A percentile compares a stretch with the other conserved stretches of the same genome.
Evolutionary conservation across 78 protist species (phyloP).

Genomic region (Dictyostelium firmibasis): DNA sequence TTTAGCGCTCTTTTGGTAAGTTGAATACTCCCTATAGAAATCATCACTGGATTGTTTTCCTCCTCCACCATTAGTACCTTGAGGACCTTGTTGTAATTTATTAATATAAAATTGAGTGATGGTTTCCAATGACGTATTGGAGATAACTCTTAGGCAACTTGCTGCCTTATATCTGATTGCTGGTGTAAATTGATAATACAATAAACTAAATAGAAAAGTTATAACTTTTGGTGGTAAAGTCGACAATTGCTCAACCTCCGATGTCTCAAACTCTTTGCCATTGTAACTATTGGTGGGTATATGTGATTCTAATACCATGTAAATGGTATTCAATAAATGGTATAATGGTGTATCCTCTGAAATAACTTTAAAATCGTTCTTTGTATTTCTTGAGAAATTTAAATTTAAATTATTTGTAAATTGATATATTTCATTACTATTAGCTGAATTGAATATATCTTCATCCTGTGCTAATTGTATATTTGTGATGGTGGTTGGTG

Average conservation of each 20-base stretch:
- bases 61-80: background rate
- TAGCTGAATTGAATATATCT: background rate
- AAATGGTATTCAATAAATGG: slow-evolving; percentile 25
- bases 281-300: background rate
- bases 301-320: slow-evolving; percentile 39
- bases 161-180: slow-evolving; percentile 44
- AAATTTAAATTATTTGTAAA: background rate
- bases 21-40: slow-evolving; percentile 66
- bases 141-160: slow-evolving; percentile 33
- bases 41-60: slow-evolving; percentile 16
- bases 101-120: slow-evolving; percentile 29
- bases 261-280: background rate
- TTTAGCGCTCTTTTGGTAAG: slow-evolving; percentile 22
- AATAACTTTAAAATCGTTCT: slow-evolving; percentile 3
- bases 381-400: background rate
- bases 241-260: slow-evolving; percentile 20
- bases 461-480: background rate
- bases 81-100: slow-evolving; percentile 2
- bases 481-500: background rate
- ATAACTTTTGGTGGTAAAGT: slow-evolving; percentile 36
- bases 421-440: background rate
- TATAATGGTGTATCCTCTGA: slow-evolving; percentile 65
- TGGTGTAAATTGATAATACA: slow-evolving; percentile 18
- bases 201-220: slow-evolving; percentile 34
- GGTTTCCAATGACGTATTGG: background rate